These are phyloP conservation scores for Phytophthora pluvialis DNA, from an alignment of 352 stramenopile species.

Conservation along the genomic window DNA sequence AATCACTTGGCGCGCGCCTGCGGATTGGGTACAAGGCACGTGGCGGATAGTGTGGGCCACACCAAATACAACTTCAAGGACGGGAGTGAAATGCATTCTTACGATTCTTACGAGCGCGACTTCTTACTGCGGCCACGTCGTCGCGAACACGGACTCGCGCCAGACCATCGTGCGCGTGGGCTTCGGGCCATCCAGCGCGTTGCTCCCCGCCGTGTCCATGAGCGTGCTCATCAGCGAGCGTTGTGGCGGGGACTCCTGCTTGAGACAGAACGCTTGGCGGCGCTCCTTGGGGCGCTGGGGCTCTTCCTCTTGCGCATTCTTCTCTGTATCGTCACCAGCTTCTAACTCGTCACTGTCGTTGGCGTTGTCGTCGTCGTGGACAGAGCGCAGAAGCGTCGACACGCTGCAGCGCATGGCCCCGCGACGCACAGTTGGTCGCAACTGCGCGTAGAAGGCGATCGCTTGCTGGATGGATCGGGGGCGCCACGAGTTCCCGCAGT, in stretches of 20 bases:
- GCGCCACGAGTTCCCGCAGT: slow-evolving; percentile 46
- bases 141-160: slow-evolving; percentile 32
- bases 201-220: slow-evolving; percentile 11
- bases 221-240: slow-evolving; percentile 34
- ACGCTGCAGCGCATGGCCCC: slow-evolving; percentile 41
- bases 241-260: slow-evolving; percentile 13
- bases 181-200: slow-evolving; percentile 15
- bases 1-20: background rate
- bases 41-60: slow-evolving; percentile 5
- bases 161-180: slow-evolving; percentile 29
- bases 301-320: slow-evolving; percentile 17
- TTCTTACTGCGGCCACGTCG: slow-evolving; percentile 19
- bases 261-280: slow-evolving; percentile 32
- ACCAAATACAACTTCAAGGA: slow-evolving; percentile 30
- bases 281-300: slow-evolving; percentile 9
- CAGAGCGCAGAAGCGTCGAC: slow-evolving; percentile 11
- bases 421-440: slow-evolving; percentile 38
- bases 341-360: slow-evolving; percentile 10
- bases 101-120: background rate
- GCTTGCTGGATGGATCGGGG: slow-evolving; percentile 52
- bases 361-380: slow-evolving; percentile 12
- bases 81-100: background rate
- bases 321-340: slow-evolving; percentile 2
- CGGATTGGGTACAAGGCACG: slow-evolving; percentile 19
- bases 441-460: slow-evolving; percentile 58